Evolutionary conservation across 768 basidiomycete genomes (phyloP), one percentile per base, ranked within the genome.

Genomic region (Tylopilus intermedius): DNA sequence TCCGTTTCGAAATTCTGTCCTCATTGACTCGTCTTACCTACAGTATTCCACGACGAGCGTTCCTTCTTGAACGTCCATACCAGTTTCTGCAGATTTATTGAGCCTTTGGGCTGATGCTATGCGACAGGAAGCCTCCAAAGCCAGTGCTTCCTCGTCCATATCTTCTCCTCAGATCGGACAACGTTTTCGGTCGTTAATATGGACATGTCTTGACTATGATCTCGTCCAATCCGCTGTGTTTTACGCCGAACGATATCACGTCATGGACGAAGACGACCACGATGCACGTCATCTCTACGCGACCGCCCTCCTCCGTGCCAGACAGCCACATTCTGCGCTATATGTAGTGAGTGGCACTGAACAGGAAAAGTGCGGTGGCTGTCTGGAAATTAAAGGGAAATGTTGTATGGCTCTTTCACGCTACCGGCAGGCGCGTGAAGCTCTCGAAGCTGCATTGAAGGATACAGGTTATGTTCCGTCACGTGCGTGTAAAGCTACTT

Each of bases 211-310:
- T 53, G 90, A 93, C 73, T 79, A 82, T 50, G 86, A 87, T 62
- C 81, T 93, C 42, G 75, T 80, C 61, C 80, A 79, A 68, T 84
- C 90, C 11, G 91, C 92, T 38, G 79, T 90, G 43, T 95, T 95
- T 74, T 89, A 89, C 72, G 90, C 91, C 33, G 93, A 94, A 71
- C 75, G 90, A 58, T 89, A 89, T 67, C 86, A 79, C 66, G 79
- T 82, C 38, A 71, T 89, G 68, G 84, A 88, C 69, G 75, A 77
- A 55, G 67, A 74, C 29, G 83, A 81, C 69, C 92, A 94, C 66
- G 84, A 89, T 64, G 83, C 90, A 58, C 81, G 88, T 51, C 90
- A 90, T 74, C 79, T 94, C 42, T 89, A 90, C 76, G 90, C 91
- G 58, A 84, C 80, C 40, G 77, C 84, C 18, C 80, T 94, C 57